A percentile compares a stretch with the other conserved stretches of the same genome.
Conservation (phyloP, 2,329 filamentous ascomycete species). For the Corynespora cassiicola region DNA sequence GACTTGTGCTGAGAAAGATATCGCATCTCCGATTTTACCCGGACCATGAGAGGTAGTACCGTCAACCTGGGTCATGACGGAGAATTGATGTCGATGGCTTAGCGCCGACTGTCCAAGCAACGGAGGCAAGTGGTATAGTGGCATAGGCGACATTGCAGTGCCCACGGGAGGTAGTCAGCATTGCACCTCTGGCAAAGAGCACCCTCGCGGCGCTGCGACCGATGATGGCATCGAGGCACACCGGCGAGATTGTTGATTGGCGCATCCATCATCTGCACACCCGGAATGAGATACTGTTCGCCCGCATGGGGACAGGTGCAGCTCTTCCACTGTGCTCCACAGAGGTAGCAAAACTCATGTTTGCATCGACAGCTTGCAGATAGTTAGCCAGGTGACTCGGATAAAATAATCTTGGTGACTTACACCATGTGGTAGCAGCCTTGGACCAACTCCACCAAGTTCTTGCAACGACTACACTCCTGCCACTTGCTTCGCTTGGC, state of each 20-base stretch:
- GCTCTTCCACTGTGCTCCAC: constrained; percentile 20
- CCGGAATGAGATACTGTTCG: constrained; percentile 10
- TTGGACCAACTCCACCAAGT: constrained; percentile 18
- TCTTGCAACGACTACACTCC: constrained; percentile 22
- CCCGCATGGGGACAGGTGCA: constrained; percentile 16
- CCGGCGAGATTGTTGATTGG: neutral
- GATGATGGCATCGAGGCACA: constrained; percentile 1
- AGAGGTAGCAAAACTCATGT: constrained; percentile 27
- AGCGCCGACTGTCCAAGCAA: no score
- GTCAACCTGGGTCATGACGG: no score
- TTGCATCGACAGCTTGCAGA: constrained; percentile 16
- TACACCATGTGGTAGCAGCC: constrained; percentile 27
- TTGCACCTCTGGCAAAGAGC: constrained; percentile 8
- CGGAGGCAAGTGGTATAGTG: no score
- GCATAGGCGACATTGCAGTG: neutral
- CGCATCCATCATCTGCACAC: constrained; percentile 1
- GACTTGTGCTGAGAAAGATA: no score
- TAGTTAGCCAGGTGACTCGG: neutral
- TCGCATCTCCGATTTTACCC: no score
- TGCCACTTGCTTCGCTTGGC: constrained; percentile 25
- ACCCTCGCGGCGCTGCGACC: neutral
- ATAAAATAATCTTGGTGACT: constrained; percentile 2
- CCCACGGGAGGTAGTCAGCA: constrained; percentile 7
- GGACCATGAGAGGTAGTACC: no score
- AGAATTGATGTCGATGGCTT: no score